These are phyloP conservation scores for Rauvolfia tetraphylla DNA, from an alignment of 257 asterid species.

Conservation along the genomic window DNA sequence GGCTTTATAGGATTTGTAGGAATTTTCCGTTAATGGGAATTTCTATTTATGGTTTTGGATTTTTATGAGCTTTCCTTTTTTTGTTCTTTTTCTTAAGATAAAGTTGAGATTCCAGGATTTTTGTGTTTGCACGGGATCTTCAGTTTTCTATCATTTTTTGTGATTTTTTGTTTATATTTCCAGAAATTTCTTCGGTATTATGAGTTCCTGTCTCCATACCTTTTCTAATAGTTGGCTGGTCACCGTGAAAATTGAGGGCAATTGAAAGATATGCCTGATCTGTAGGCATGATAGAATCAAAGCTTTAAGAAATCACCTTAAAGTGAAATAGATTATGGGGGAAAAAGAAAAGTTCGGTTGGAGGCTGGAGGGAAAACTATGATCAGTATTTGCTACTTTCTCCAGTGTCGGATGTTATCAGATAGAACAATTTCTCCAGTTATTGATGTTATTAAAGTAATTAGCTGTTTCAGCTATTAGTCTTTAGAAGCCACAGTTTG, in stretches of 20 bases:
- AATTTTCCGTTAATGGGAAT: not conserved
- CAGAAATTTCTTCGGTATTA: not conserved
- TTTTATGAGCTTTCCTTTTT: not conserved
- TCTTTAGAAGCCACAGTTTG: not conserved
- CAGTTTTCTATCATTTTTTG: not conserved
- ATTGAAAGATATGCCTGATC: not conserved
- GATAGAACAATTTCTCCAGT: not conserved
- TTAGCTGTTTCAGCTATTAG: not conserved
- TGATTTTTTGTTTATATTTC: not conserved
- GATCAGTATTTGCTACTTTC: not conserved
- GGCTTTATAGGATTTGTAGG: not conserved
- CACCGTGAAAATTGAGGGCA: not conserved
- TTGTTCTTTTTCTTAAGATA: not conserved
- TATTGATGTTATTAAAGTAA: not conserved
- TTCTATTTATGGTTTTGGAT: constrained; percentile 3
- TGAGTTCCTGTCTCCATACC: not conserved
- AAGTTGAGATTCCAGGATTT: not conserved
- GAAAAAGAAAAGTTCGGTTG: not conserved
- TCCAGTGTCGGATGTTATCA: not conserved
- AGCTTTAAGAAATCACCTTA: not conserved
- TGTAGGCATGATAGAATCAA: not conserved
- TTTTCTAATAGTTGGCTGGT: not conserved
- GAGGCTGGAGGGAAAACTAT: not conserved
- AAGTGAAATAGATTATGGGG: not conserved
- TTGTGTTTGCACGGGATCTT: not conserved